Conservation (phyloP, 2,329 filamentous ascomycete genomes). For the Verticillium tricorpus region DNA sequence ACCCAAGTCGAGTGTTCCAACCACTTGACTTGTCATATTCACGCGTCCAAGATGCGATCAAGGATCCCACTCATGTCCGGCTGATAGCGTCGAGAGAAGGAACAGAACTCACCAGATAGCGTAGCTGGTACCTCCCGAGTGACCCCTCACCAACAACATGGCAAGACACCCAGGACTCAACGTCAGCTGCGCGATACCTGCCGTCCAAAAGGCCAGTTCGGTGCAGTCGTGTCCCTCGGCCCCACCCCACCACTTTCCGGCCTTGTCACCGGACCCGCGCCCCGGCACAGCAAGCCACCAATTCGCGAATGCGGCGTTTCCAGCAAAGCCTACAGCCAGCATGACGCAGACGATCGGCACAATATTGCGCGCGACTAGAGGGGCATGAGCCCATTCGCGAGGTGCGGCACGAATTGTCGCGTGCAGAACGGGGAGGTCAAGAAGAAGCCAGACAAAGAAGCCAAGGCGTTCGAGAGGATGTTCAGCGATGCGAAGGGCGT, state of each 20-base stretch:
- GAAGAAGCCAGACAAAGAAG: slow-evolving; percentile 42
- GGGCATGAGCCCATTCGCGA: slow-evolving; percentile 36
- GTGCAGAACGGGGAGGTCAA: slow-evolving; percentile 44
- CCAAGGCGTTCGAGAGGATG: slow-evolving; percentile 35
- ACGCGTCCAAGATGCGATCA: not conserved
- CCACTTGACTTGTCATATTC: not conserved
- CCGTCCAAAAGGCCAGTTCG: slow-evolving; percentile 45
- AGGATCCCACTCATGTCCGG: not conserved
- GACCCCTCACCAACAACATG: slow-evolving; percentile 39
- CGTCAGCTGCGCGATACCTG: slow-evolving; percentile 36
- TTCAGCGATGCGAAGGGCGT: slow-evolving; percentile 41
- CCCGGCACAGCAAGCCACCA: slow-evolving; percentile 44
- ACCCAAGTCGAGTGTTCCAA: not conserved
- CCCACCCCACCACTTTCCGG: slow-evolving; percentile 39
- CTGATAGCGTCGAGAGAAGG: not conserved
- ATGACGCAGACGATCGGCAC: slow-evolving; percentile 28
- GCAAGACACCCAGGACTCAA: slow-evolving; percentile 33
- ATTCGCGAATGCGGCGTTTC: slow-evolving; percentile 35
- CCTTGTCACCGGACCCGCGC: slow-evolving; percentile 34
- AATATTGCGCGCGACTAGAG: slow-evolving; percentile 36
- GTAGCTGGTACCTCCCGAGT: slow-evolving; percentile 44
- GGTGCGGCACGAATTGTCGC: slow-evolving; percentile 37
- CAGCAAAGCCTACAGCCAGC: slow-evolving; percentile 29
- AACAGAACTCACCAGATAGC: slow-evolving; percentile 39
- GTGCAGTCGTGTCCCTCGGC: slow-evolving; percentile 39